These are phyloP conservation scores for Ophiostoma tasmaniense DNA, from an alignment of 2,329 filamentous ascomycete species.

Conservation along the genomic window DNA sequence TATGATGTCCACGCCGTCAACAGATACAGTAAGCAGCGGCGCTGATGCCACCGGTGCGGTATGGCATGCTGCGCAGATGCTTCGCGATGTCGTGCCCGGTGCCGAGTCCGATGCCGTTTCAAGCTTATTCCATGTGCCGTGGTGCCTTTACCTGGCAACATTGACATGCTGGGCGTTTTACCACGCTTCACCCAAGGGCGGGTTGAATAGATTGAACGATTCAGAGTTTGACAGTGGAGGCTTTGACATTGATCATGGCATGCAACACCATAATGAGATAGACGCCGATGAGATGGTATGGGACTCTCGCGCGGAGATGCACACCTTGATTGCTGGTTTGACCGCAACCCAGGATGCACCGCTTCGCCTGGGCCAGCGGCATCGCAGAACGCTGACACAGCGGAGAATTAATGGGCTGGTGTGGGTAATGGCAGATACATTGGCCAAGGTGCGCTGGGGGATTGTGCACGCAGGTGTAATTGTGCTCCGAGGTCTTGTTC, in stretches of 20 bases:
- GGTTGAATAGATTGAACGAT: neutral
- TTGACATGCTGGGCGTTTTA: slow-evolving; percentile 20
- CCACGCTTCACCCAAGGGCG: slow-evolving; percentile 12
- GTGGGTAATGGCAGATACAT: slow-evolving; percentile 19
- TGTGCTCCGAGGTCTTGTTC: slow-evolving; percentile 18
- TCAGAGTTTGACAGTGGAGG: neutral
- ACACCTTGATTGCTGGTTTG: slow-evolving; percentile 12
- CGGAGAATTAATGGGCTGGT: slow-evolving; percentile 16
- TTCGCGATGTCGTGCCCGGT: slow-evolving; percentile 13
- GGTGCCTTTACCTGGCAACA: slow-evolving; percentile 20
- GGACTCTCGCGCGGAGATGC: slow-evolving; percentile 18
- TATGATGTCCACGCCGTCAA: neutral
- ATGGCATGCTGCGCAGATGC: slow-evolving; percentile 18
- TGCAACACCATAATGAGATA: neutral
- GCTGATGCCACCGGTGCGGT: slow-evolving; percentile 7
- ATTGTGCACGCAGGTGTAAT: slow-evolving; percentile 19
- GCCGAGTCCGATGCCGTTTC: slow-evolving; percentile 18
- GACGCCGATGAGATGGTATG: slow-evolving; percentile 19
- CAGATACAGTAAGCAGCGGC: neutral
- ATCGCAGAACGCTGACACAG: neutral
- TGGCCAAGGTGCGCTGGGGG: slow-evolving; percentile 20
- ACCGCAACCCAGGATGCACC: neutral
- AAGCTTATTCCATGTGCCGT: slow-evolving; percentile 19
- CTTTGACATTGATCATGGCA: neutral
- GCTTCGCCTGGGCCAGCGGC: neutral